A percentile compares a stretch with the other conserved stretches of the same genome.
These are phyloP conservation scores for Fragosphaeria purpurea DNA, from an alignment of 2,329 filamentous ascomycete species.

Conservation along the genomic window DNA sequence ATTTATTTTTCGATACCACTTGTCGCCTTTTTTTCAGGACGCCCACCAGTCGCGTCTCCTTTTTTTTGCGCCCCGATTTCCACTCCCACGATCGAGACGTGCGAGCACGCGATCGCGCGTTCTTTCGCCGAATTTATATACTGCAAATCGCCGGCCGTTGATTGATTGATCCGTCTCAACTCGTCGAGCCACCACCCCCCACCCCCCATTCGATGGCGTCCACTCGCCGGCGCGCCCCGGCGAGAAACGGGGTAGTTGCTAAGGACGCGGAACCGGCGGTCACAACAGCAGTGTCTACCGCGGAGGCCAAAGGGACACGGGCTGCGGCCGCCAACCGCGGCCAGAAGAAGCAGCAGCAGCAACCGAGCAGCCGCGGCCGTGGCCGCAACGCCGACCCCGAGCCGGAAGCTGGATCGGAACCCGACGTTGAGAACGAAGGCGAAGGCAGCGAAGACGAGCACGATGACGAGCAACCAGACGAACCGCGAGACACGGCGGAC, in stretches of 20 bases:
- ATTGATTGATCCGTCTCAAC: too few relatives aligned
- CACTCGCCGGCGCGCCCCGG: slow-evolving; percentile 13
- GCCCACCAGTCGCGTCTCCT: too few relatives aligned
- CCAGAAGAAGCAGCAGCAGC: slow-evolving; percentile 3
- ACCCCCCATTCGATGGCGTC: slow-evolving; percentile 7
- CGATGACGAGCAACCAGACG: slow-evolving; percentile 3
- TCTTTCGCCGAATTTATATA: too few relatives aligned
- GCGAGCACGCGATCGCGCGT: too few relatives aligned
- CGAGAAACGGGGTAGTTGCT: slow-evolving; percentile 9
- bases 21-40: too few relatives aligned
- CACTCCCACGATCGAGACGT: too few relatives aligned
- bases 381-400: slow-evolving; percentile 3
- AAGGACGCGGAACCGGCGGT: slow-evolving; percentile 3
- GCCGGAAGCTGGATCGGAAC: slow-evolving; percentile 7
- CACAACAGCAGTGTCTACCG: not conserved
- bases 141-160: too few relatives aligned
- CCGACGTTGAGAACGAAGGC: slow-evolving; percentile 3
- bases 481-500: not conserved
- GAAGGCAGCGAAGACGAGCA: slow-evolving; percentile 1
- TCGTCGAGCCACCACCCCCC: too few relatives aligned
- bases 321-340: not conserved
- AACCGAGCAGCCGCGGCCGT: not conserved
- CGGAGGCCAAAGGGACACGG: not conserved
- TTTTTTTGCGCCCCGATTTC: too few relatives aligned
- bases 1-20: too few relatives aligned